These are phyloP conservation scores for Vigna reflexopilosa DNA, from an alignment of 306 rosid species.

Conservation along the genomic window DNA sequence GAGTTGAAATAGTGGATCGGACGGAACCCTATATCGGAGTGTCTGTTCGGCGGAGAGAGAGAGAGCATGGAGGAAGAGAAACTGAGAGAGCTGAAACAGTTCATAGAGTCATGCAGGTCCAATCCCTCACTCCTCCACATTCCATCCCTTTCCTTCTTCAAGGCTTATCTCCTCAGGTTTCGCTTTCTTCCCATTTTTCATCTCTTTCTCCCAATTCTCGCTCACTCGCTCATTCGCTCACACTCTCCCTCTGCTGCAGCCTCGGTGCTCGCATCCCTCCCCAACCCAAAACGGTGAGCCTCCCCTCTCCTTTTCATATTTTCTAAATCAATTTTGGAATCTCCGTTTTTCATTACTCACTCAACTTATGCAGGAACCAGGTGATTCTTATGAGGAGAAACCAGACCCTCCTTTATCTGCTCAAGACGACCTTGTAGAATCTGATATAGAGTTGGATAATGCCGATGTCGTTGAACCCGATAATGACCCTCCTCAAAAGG, in stretches of 20 bases:
- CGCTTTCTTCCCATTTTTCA: neutral
- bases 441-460: constrained; percentile 78
- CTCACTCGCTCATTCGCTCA: too few species aligned
- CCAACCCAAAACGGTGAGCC: constrained; percentile 55
- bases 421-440: constrained; percentile 64
- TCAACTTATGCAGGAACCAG: constrained; percentile 56
- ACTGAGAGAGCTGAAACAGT: constrained; percentile 59
- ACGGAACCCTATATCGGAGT: too few species aligned
- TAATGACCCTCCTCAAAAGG: constrained; percentile 81
- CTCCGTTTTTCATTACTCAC: constrained; percentile 24
- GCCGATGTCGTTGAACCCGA: constrained; percentile 73
- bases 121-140: constrained; percentile 70
- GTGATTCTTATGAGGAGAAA: constrained; percentile 34
- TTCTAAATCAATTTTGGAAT: neutral
- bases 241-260: constrained; percentile 39
- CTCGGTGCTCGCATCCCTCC: constrained; percentile 77
- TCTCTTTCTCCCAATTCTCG: neutral
- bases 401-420: constrained; percentile 34
- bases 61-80: constrained; percentile 52
- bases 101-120: constrained; percentile 63
- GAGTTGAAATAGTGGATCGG: too few species aligned
- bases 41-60: too few species aligned
- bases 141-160: constrained; percentile 82
- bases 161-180: constrained; percentile 77
- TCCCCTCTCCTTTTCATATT: neutral